These are phyloP conservation scores for Candida sp. DNA, from an alignment of 1,139 yeast genomes.

Conservation along the genomic window DNA sequence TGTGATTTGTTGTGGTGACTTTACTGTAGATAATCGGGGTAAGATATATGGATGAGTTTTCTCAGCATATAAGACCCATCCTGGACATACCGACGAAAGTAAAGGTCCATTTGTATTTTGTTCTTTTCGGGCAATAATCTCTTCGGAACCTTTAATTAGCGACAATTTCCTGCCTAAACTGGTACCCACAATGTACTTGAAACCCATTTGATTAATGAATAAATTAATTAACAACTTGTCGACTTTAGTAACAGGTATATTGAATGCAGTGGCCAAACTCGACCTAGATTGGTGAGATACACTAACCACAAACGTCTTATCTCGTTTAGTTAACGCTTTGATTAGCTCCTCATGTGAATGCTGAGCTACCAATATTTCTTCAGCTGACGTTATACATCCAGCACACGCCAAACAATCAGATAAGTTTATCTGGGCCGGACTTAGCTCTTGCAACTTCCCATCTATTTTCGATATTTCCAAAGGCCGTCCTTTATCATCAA, in stretches of 20 bases:
- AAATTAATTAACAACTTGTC: constrained; percentile 62
- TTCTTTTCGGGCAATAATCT: constrained; percentile 29
- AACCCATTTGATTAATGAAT: constrained; percentile 61
- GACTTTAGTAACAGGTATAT: constrained; percentile 46
- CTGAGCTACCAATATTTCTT: constrained; percentile 84
- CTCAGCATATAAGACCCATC: constrained; percentile 95
- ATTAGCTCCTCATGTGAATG: constrained; percentile 84
- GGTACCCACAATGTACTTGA: constrained; percentile 76
- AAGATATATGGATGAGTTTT: constrained; percentile 88
- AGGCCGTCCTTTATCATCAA: constrained; percentile 64
- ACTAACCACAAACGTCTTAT: constrained; percentile 63
- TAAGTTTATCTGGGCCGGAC: constrained; percentile 84
- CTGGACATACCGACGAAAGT: constrained; percentile 81
- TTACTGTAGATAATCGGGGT: constrained; percentile 58
- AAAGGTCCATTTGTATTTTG: constrained; percentile 35
- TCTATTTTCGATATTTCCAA: constrained; percentile 64
- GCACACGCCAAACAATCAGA: constrained; percentile 96
- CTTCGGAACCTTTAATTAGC: constrained; percentile 56
- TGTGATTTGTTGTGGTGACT: constrained; percentile 93
- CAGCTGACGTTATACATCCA: constrained; percentile 97
- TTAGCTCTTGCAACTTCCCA: constrained; percentile 47
- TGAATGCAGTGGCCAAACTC: constrained; percentile 71
- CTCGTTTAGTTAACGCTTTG: constrained; percentile 43
- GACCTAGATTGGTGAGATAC: constrained; percentile 86
- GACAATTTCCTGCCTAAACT: constrained; percentile 77